phyloP scores from a whole-genome alignment of 768 basidiomycete species.

The Guyanaporus albipodus region DNA sequence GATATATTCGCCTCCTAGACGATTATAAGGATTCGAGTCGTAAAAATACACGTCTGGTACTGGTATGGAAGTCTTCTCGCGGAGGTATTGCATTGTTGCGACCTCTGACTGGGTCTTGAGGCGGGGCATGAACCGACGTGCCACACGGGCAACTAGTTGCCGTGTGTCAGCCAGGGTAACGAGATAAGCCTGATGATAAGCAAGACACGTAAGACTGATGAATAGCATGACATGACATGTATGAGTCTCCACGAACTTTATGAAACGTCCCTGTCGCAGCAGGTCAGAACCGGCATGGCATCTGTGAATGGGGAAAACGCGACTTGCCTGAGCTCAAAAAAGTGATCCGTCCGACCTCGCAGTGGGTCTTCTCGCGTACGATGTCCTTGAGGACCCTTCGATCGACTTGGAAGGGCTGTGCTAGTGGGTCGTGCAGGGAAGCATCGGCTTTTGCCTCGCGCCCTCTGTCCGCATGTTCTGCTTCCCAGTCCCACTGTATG shows the following conservation, averaged over 20 bases:
- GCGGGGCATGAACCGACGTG: constrained; percentile 80
- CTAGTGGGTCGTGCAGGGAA: constrained; percentile 54
- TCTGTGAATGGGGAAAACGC: constrained; percentile 8
- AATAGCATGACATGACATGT: background rate
- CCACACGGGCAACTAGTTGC: constrained; percentile 73
- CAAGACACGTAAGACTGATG: constrained; percentile 5
- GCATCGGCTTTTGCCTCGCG: constrained; percentile 62
- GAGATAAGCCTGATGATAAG: constrained; percentile 66
- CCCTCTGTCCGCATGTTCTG: constrained; percentile 67
- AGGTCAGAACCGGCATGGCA: constrained; percentile 3
- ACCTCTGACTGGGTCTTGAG: constrained; percentile 87
- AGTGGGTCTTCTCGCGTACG: constrained; percentile 63
- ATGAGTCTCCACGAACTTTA: constrained; percentile 45
- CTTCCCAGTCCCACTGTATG: constrained; percentile 66
- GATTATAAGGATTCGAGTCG: constrained; percentile 81
- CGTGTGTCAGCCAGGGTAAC: constrained; percentile 58
- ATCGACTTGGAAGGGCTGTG: constrained; percentile 72
- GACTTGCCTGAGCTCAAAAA: constrained; percentile 72
- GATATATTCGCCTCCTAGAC: constrained; percentile 81
- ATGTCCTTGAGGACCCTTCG: constrained; percentile 71
- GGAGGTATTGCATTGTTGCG: constrained; percentile 78
- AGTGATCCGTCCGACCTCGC: constrained; percentile 62
- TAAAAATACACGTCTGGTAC: constrained; percentile 74
- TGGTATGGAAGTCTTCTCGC: constrained; percentile 64
- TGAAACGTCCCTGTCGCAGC: constrained; percentile 71